Evolutionary conservation across 1,139 yeast genomes (phyloP).

Genomic region (Wickerhamomyces sp.): DNA sequence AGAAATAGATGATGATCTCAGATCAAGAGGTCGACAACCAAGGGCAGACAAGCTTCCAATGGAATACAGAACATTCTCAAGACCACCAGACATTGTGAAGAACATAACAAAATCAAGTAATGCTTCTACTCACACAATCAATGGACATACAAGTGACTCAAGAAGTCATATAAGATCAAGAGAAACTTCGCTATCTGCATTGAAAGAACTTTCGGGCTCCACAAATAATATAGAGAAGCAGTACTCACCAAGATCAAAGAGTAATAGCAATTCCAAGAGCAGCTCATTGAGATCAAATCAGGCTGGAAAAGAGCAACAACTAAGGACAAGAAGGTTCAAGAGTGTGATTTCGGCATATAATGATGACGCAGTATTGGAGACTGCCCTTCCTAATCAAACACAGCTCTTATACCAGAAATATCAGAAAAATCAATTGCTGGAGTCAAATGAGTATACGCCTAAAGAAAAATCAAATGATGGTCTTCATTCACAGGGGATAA

Average conservation of each 20-base stretch:
- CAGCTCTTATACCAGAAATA: conserved; percentile 14
- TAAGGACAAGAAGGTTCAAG: conserved; percentile 8
- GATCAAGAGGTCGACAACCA: neutral
- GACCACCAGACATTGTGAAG: conserved; percentile 4
- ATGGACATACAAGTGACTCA: too few relatives aligned
- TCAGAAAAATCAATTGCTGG: conserved; percentile 1
- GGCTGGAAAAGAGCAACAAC: neutral
- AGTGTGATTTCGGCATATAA: conserved; percentile 19
- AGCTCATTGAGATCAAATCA: neutral
- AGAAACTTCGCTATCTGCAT: neutral
- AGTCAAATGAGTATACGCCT: neutral
- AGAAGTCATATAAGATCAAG: neutral
- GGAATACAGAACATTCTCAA: neutral
- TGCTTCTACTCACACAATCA: neutral
- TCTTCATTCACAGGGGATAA: neutral
- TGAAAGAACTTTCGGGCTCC: neutral
- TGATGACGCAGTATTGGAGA: conserved; percentile 12
- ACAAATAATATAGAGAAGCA: too few relatives aligned
- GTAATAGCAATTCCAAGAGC: neutral
- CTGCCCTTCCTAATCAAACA: conserved; percentile 15
- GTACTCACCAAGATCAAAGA: too few relatives aligned
- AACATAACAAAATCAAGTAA: neutral
- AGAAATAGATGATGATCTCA: conserved; percentile 5
- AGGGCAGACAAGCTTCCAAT: neutral
- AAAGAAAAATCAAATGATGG: too few relatives aligned